Conservation (phyloP, 768 basidiomycete species). For the Pluteus cervinus region DNA sequence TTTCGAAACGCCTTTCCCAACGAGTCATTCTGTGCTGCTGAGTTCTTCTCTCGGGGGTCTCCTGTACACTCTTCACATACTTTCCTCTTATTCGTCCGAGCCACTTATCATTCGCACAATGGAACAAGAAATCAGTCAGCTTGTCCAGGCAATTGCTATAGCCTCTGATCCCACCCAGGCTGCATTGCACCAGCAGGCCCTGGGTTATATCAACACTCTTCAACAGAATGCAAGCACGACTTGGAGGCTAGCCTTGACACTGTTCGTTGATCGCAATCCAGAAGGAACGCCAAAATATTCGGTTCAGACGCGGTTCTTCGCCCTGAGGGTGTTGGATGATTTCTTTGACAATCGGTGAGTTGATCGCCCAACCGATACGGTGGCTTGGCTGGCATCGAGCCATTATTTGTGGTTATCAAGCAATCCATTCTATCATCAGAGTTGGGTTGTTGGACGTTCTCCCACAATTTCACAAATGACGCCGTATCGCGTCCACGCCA, state of each 20-base stretch:
- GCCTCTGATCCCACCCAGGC: conserved; percentile 75
- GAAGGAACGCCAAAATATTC: conserved; percentile 66
- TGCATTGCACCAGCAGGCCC: conserved; percentile 76
- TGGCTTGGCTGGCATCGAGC: too few relatives aligned
- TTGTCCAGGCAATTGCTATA: conserved; percentile 82
- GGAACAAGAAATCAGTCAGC: conserved; percentile 72
- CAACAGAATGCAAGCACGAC: conserved; percentile 69
- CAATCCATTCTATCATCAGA: too few relatives aligned
- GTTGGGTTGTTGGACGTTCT: too few relatives aligned
- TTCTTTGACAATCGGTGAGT: conserved; percentile 80
- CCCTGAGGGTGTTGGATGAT: conserved; percentile 73
- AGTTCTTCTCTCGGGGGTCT: too few relatives aligned
- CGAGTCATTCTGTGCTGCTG: too few relatives aligned
- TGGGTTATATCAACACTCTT: conserved; percentile 74
- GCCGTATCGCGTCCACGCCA: too few relatives aligned
- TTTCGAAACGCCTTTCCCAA: too few relatives aligned
- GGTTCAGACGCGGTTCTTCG: conserved; percentile 72
- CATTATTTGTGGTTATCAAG: too few relatives aligned
- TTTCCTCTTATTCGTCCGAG: conserved; percentile 4
- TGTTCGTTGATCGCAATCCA: conserved; percentile 59
- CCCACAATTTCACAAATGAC: too few relatives aligned
- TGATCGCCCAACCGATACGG: too few relatives aligned
- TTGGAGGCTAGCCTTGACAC: conserved; percentile 76
- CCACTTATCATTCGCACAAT: conserved; percentile 29
- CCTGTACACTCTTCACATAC: not conserved